Evolutionary conservation across 257 asterid species (phyloP).

Genomic region (Thymus quinquecostatus): DNA sequence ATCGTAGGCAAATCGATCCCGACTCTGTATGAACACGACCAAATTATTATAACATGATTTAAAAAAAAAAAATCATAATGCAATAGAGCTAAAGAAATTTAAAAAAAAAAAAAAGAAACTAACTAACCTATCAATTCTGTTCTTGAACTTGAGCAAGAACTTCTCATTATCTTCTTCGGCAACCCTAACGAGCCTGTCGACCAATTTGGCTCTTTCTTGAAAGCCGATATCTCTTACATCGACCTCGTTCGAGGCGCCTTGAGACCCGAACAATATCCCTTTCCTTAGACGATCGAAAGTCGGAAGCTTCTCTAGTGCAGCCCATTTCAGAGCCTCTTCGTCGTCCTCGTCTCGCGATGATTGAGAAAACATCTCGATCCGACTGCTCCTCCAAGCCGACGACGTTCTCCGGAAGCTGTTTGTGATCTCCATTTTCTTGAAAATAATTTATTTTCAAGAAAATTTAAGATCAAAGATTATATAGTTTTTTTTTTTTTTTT

Average conservation of each 20-base stretch:
- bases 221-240: slow-evolving; percentile 46
- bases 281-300: slow-evolving; percentile 51
- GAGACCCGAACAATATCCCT: slow-evolving; percentile 42
- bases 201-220: slow-evolving; percentile 40
- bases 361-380: slow-evolving; percentile 44
- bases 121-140: slow-evolving; percentile 46
- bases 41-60: background rate
- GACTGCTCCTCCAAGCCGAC: slow-evolving; percentile 48
- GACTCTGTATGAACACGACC: slow-evolving; percentile 34
- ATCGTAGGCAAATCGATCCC: slow-evolving; percentile 50
- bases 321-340: slow-evolving; percentile 67
- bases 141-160: slow-evolving; percentile 52
- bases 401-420: slow-evolving; percentile 18
- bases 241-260: slow-evolving; percentile 44
- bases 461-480: background rate
- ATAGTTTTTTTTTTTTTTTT: too few relatives aligned
- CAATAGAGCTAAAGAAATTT: too few relatives aligned
- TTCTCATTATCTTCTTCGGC: slow-evolving; percentile 57
- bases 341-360: slow-evolving; percentile 47
- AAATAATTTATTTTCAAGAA: background rate
- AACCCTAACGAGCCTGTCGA: slow-evolving; percentile 44
- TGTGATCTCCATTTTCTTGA: slow-evolving; percentile 19
- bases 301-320: slow-evolving; percentile 57
- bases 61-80: too few relatives aligned
- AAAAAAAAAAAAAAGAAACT: too few relatives aligned